Base-by-base conservation (phyloP, 805 yeast genomes). In the Wickerhamomyces xylosicus region DNA sequence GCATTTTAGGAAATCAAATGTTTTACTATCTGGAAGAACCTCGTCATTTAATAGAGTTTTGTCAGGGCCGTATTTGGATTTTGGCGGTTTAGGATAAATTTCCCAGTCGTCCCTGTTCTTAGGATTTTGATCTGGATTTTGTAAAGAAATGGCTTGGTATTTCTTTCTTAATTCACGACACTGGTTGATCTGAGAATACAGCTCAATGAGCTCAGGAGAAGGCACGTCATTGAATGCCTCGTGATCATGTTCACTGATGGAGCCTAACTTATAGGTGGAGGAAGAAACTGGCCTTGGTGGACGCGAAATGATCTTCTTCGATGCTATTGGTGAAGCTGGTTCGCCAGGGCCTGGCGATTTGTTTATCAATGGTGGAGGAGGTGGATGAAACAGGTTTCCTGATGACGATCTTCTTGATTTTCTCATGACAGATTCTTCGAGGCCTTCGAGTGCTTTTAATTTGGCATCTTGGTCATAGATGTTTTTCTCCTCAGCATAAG, bases 1-100 rank as follows among this genome's bases (percentile, higher is more conserved):
- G 42, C 74, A 72, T 36, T 71, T 38, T 1, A 48, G 44, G 20
- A 65, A 43, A 36, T 57, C 71, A 52, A 70, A 75, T 33, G 67
- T 55, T 47, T 58, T 67, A 35, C 62, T 49, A 41, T 66, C 71
- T 2, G 70, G 66, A 32, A 48, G 58, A 28, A 61, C 63, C 2
- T 58, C 52, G 4, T 63, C 66, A 10, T 59, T 58, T 19, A 65
- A 56, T 38, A 72, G 73, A 41, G 74, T 72, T 47, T 72, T 75
- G n/a, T 75, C 67, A 61, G 81, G 71, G 79, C 90, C 70, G 79
- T 92, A 78, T 50, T 90, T 78, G 3, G 98, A 97, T 47, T 77
- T 77, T 13, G 98, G 98, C 1, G 97, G 97, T 10, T 79, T 76
- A 0, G 99, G 99, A 56, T 89, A 90, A 37, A 92, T 78, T 14